phyloP scores from a whole-genome alignment of 768 basidiomycete species.

The Boletales sp. region DNA sequence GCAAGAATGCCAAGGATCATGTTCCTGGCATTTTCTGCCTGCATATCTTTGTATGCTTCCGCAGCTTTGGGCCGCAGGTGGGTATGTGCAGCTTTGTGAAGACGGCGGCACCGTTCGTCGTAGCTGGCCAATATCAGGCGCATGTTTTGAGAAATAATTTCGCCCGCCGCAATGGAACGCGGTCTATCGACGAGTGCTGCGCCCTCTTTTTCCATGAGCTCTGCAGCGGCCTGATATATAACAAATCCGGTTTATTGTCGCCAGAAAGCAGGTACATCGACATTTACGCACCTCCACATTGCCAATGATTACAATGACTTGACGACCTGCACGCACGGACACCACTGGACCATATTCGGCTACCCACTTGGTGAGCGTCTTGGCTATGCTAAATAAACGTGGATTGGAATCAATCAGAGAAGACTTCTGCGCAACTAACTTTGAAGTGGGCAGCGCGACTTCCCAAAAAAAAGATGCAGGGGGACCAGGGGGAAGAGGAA shows the following conservation, averaged over 20 bases:
- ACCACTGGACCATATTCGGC: constrained; percentile 1
- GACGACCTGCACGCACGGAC: constrained; percentile 26
- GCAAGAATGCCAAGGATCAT: constrained; percentile 18
- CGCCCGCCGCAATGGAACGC: constrained; percentile 45
- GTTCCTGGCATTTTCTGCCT: constrained; percentile 30
- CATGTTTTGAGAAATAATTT: constrained; percentile 55
- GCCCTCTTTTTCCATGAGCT: constrained; percentile 61
- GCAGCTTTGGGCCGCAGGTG: constrained; percentile 50
- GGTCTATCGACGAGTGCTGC: constrained; percentile 49
- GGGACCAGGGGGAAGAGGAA: constrained; percentile 18
- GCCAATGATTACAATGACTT: constrained; percentile 1
- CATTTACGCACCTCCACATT: constrained; percentile 1
- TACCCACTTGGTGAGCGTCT: constrained; percentile 1
- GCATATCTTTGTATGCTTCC: constrained; percentile 41
- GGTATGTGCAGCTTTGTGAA: constrained; percentile 49
- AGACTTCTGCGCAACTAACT: neutral
- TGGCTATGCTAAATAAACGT: neutral
- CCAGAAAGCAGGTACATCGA: no score
- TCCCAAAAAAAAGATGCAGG: constrained; percentile 16
- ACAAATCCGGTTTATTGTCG: constrained; percentile 11
- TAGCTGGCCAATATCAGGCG: constrained; percentile 41
- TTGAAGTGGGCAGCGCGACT: constrained; percentile 7
- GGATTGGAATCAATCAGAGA: neutral
- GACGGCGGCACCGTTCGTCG: constrained; percentile 54
- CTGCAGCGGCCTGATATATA: constrained; percentile 48